phyloP scores from a whole-genome alignment of 257 asterid species.

The Oldenlandia corymbosa region DNA sequence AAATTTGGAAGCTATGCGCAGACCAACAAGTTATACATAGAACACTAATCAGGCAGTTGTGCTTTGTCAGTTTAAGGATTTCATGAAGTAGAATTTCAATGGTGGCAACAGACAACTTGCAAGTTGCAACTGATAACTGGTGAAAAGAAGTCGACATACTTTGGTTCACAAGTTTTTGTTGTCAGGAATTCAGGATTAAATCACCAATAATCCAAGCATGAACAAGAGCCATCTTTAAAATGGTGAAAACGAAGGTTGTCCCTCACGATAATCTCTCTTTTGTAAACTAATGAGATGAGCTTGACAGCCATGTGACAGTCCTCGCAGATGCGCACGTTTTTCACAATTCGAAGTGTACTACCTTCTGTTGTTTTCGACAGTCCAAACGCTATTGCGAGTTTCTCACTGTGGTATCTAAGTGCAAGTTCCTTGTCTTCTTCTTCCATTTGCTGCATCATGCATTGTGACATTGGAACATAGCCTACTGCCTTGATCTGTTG shows the following conservation, averaged over 20 bases:
- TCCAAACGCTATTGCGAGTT: slow-evolving; percentile 36
- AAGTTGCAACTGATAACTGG: no score
- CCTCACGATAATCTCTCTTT: slow-evolving; percentile 26
- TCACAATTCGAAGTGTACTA: slow-evolving; percentile 23
- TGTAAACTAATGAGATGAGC: slow-evolving; percentile 26
- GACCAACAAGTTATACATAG: no score
- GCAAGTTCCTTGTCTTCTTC: slow-evolving; percentile 32
- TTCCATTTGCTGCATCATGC: slow-evolving; percentile 25
- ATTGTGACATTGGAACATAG: slow-evolving; percentile 18
- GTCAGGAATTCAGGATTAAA: background rate
- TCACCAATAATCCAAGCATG: slow-evolving; percentile 35
- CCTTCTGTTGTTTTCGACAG: slow-evolving; percentile 20
- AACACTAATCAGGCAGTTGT: no score
- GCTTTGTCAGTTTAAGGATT: no score
- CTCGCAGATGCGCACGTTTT: slow-evolving; percentile 32
- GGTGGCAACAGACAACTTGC: no score
- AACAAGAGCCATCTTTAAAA: slow-evolving; percentile 28
- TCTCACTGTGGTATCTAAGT: slow-evolving; percentile 29
- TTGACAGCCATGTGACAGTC: slow-evolving; percentile 33
- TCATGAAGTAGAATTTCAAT: no score
- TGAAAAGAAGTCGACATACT: no score
- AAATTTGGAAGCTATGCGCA: no score
- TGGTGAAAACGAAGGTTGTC: slow-evolving; percentile 31
- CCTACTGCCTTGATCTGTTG: slow-evolving; percentile 23
- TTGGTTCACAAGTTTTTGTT: background rate